These are phyloP conservation scores for Globisporangium okanoganense DNA, from an alignment of 352 stramenopile genomes.

Conservation along the genomic window DNA sequence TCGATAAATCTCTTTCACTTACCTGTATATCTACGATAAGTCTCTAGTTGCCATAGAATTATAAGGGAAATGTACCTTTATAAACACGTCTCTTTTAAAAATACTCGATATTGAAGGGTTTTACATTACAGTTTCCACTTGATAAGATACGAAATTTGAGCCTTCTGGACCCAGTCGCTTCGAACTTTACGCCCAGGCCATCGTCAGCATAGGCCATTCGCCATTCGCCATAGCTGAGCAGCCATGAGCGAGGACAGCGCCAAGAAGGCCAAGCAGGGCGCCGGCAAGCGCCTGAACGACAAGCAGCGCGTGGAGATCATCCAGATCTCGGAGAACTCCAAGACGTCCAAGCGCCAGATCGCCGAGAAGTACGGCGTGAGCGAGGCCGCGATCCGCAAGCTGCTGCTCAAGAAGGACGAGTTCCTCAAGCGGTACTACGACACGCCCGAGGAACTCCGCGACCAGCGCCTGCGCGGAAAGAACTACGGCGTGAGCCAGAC, in stretches of 20 bases:
- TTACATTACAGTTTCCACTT: neutral
- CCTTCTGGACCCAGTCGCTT: neutral
- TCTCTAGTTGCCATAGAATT: no score
- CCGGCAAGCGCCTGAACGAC: slow-evolving; percentile 74
- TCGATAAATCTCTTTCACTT: neutral
- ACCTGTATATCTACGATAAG: no score
- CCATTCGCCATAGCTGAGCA: neutral
- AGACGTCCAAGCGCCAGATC: slow-evolving; percentile 75
- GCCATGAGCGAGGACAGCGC: slow-evolving; percentile 29
- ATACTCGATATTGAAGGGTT: neutral
- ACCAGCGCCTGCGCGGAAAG: slow-evolving; percentile 66
- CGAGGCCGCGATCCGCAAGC: slow-evolving; percentile 75
- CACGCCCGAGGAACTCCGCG: slow-evolving; percentile 69
- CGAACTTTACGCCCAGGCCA: neutral
- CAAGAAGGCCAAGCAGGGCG: slow-evolving; percentile 67
- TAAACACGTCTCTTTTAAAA: no score
- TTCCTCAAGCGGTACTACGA: slow-evolving; percentile 79
- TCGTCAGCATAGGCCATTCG: no score
- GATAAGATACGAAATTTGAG: neutral
- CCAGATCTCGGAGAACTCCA: slow-evolving; percentile 72
- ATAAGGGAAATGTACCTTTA: no score
- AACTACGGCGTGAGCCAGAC: slow-evolving; percentile 22
- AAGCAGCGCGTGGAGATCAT: slow-evolving; percentile 84
- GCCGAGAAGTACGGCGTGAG: slow-evolving; percentile 76
- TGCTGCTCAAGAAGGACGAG: slow-evolving; percentile 79